Evolutionary conservation across 805 yeast species (phyloP), one percentile per base, ranked within the genome.

Genomic region (Kodamaea fukazawae): DNA sequence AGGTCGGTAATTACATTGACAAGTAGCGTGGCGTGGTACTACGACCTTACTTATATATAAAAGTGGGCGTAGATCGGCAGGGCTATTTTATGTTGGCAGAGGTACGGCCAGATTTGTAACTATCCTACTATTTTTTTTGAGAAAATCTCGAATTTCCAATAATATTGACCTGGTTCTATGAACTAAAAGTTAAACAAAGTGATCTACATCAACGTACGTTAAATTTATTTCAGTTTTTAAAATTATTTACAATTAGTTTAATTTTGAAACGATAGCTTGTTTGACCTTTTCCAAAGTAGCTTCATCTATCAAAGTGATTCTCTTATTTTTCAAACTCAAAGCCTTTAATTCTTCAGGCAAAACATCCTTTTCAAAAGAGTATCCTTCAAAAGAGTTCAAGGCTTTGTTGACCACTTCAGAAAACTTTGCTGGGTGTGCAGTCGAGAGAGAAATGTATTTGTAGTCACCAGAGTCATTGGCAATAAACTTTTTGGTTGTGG

Each of bases 401-500:
- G 98, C 88, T 52, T 76, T 68, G 62, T 90, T 83, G 17, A 93
- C 99, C 36, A 96, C 99, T 47, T 88, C 97, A 17, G 96, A 86
- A 57, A 93, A 93, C 67, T 93, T 93, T 45, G 99, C 99, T 31
- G 99, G 99, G 61, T 93, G 99, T 7, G 99, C 99, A 34, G 99
- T 93, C 8, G 97, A 85, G 43, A 93, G 76, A 4, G 96, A 85
- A 32, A 93, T 74, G 57, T 76, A 76, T 32, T 69, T 74, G 14
- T 23, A n/a, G 13, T 39, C 20, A 20, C 14, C 26, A 8, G 37
- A 34, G 46, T 75, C 79, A 36, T 63, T 57, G 11, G 69, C 71
- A 38, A 84, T 76, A 55, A 77, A 72, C 50, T 81, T 73, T 49
- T 83, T 74, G 29, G 93, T 70, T 14, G 95, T 84, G 44, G 83